Base-by-base conservation (phyloP, 352 stramenopile species). In the Pythium aristosporum region DNA sequence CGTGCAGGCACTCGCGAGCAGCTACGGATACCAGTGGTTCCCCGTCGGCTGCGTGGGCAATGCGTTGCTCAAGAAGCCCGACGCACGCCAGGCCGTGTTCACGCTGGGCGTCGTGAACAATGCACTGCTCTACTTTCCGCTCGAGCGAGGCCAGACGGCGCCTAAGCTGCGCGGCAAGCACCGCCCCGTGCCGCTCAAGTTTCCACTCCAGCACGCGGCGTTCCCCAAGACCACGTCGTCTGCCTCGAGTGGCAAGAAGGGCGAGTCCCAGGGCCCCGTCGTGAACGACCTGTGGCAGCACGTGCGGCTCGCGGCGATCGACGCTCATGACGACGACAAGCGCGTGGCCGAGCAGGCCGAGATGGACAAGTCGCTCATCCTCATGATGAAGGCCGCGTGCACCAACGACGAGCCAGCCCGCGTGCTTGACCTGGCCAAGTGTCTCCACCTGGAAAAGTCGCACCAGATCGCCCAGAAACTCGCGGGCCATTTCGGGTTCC, bases 381-480 rank as follows among this genome's bases (percentile, higher is more conserved):
- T 95, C 11, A 89, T 92, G 72, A 89, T 95, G 81, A 91, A 95
- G 61, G 77, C 70, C 6, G 82, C 82, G 23, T 95, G 79, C 56
- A 75, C 68, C 16, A 80, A 75, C 37, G 86, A 95, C 61, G 74
- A 91, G 48, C 74, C 84, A 18, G 75, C 79, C 23, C 77, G 82
- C 16, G 82, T 90, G 41, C 57, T 92, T 10, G 86, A 93, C 55
- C 64, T 95, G 61, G 84, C 84, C 58, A 90, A 89, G 71, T 95
- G 86, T 52, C 64, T 95, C 25, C 76, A 89, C 60, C 58, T 95
- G 1, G 82, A 93, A 43, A 95, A 95, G 56, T 92, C 81, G 0
- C 82, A 92, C 37, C 76, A 88, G 61, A 95, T 95, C 53, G 86
- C 84, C 16, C 82, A 92, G 67, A 92, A 93, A 55, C 71, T 95